Evolutionary conservation across 1,139 yeast genomes (phyloP), one percentile per base, ranked within the genome.

Genomic region (Taphrina wiesneri): DNA sequence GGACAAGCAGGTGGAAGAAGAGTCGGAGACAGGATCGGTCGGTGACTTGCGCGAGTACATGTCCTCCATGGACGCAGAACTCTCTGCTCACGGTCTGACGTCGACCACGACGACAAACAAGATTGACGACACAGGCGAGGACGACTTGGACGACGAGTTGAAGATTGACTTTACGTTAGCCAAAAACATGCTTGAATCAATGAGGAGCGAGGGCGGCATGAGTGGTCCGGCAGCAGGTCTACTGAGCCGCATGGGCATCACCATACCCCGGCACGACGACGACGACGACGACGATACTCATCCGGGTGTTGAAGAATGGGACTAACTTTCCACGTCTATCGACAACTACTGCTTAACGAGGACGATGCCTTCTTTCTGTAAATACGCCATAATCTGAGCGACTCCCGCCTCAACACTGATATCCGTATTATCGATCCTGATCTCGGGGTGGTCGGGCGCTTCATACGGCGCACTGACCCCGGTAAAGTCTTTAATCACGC

Each of bases 391-490:
- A 74, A 92, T 88, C 72, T 82, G 81, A 72, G 82, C 79, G 43
- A 96, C 96, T 71, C 92, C 85, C 74, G 90, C 88, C 79, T 92
- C 97, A 56, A 90, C 83, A 32, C 88, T 78, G 67, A 82, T 80
- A 72, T 86, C 83, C 75, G 87, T 86, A 70, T 93, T 90, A 73
- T 84, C 84, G 75, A 92, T 79, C 75, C 87, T 93, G 70, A 92
- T 81, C 79, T 92, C 98, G 47, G 98, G 89, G 41, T 78, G 75
- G 70, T 83, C 87, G 59, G 98, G 98, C 1, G 89, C 95, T 80
- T 92, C 98, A 76, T 92, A 92, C 46, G 98, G 98, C 17, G 97
- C 97, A 71, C 92, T 86, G 69, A 92, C 87, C 67, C 98, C 98
- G 25, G 98, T 92, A 79, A 92, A 92, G 75, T 92, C 96, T 52